Evolutionary conservation across 495 filamentous ascomycete genomes (phyloP).

Genomic region (Aspergillus kassunensis): DNA sequence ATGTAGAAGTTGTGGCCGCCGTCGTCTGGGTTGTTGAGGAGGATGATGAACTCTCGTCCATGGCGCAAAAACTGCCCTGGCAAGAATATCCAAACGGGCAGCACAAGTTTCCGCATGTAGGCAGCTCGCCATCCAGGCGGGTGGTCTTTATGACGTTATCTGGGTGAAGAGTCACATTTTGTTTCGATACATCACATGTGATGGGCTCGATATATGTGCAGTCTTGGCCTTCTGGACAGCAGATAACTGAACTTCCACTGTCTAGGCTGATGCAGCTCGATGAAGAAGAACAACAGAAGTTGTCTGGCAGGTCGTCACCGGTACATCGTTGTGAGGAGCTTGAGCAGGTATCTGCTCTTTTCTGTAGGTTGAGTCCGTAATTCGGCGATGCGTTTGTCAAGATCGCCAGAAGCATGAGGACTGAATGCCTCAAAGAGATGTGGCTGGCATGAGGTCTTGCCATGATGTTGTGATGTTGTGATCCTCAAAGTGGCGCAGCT

Average conservation of each 20-base stretch:
- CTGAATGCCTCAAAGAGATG: not conserved
- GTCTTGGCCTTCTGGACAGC: conserved; percentile 62
- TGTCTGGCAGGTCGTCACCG: conserved; percentile 51
- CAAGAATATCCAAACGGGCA: conserved; percentile 80
- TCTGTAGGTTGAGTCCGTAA: conserved; percentile 29
- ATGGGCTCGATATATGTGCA: conserved; percentile 68
- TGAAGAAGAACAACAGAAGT: conserved; percentile 70
- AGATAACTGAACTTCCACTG: conserved; percentile 63
- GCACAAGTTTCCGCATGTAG: conserved; percentile 57
- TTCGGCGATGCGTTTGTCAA: conserved; percentile 25
- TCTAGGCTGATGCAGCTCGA: conserved; percentile 66
- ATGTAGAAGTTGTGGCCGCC: conserved; percentile 19
- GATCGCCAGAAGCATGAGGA: conserved; percentile 26
- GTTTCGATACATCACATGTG: conserved; percentile 62
- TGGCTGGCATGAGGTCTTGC: not conserved
- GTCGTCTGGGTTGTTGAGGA: conserved; percentile 21
- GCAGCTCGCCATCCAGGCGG: conserved; percentile 49
- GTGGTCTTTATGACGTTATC: conserved; percentile 66
- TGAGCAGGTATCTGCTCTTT: conserved; percentile 42
- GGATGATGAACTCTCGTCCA: conserved; percentile 35
- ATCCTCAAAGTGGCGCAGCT: not conserved
- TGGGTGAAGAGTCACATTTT: conserved; percentile 61
- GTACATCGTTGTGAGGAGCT: conserved; percentile 49
- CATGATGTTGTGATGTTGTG: not conserved
- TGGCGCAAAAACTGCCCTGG: conserved; percentile 35